Evolutionary conservation across 2,329 filamentous ascomycete species (phyloP).

Genomic region (Ilyonectria sp.): DNA sequence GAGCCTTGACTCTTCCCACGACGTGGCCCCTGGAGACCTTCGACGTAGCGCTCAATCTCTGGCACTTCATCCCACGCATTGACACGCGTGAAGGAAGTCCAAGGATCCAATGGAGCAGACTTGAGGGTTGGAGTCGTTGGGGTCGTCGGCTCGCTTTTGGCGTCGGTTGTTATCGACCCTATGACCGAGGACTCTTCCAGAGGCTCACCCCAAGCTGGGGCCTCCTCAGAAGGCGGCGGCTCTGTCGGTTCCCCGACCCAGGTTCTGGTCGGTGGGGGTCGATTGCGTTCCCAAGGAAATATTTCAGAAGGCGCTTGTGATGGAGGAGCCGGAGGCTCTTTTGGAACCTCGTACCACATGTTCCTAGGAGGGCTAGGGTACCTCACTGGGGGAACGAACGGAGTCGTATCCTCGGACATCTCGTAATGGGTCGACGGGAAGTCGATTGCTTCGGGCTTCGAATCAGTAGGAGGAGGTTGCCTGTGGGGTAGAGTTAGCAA

Average conservation of each 20-base stretch:
- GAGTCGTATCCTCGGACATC: slow-evolving; percentile 83
- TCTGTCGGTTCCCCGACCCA: slow-evolving; percentile 61
- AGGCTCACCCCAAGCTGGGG: slow-evolving; percentile 31
- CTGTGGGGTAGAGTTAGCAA: slow-evolving; percentile 56
- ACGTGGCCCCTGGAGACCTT: slow-evolving; percentile 76
- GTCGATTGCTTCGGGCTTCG: slow-evolving; percentile 87
- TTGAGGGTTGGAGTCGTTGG: slow-evolving; percentile 65
- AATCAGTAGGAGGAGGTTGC: slow-evolving; percentile 74
- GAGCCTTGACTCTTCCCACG: slow-evolving; percentile 54
- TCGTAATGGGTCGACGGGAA: slow-evolving; percentile 85
- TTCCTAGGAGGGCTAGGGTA: slow-evolving; percentile 89
- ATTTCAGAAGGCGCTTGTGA: slow-evolving; percentile 75
- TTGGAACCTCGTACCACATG: slow-evolving; percentile 91
- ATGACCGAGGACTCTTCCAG: slow-evolving; percentile 53
- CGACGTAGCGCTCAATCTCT: slow-evolving; percentile 90
- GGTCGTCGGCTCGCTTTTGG: slow-evolving; percentile 60
- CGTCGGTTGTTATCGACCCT: slow-evolving; percentile 50
- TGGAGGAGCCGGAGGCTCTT: slow-evolving; percentile 68
- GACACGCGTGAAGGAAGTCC: slow-evolving; percentile 79
- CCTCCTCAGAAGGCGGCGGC: slow-evolving; percentile 45
- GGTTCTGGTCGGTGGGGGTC: slow-evolving; percentile 73
- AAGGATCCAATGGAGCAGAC: slow-evolving; percentile 70
- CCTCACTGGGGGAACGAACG: slow-evolving; percentile 82
- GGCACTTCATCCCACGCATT: slow-evolving; percentile 97
- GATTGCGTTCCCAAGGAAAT: slow-evolving; percentile 90